Evolutionary conservation across 805 yeast species (phyloP), one percentile per base, ranked within the genome.

Genomic region (Phaffomyces opuntiae): DNA sequence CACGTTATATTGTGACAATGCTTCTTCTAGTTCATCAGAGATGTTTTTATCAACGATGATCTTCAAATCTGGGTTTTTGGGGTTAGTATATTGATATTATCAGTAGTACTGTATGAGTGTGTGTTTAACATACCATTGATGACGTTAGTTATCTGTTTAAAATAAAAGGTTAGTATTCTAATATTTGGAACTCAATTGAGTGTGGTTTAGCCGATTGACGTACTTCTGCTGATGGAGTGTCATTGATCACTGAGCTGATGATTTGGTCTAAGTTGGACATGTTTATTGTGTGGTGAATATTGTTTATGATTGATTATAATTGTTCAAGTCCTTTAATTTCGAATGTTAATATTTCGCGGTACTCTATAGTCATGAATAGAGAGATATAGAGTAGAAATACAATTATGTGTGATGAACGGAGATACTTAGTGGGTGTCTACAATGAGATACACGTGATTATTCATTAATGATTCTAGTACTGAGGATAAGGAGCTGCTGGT

Each of bases 191-290:
- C n/a, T 32, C 9, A 16, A 25, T 16, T 14, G 60, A 45, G 9
- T 44, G 14, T 17, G 4, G 12, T 27, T 9, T 4, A 3, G 3
- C 9, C 4, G 6, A 21, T 21, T 3, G 24, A 44, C 68, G 51
- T 37, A 72, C 70, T 57, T 74, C 78, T 17, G 83, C 83, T 7
- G 81, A 77, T 19, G 83, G 82, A 3, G 81, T 73, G 44, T 78
- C 82, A 29, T 60, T 54, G 34, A 78, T 59, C 52, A 69, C 62
- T 8, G 64, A 55, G 16, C 26, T 27, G 16, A 52, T 44, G 14
- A 52, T 43, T 12, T 44, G 36, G 27, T 51, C 47, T 17, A 51
- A 35, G n/a, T 36, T 49, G 7, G 49, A 41, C 53, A 49, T 49
- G 27, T 33, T 29, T 11, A 11, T 13, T 5, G 13, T 11, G 13